Conservation (phyloP, 2,329 filamentous ascomycete species). For the Rutstroemia sydowiana region DNA sequence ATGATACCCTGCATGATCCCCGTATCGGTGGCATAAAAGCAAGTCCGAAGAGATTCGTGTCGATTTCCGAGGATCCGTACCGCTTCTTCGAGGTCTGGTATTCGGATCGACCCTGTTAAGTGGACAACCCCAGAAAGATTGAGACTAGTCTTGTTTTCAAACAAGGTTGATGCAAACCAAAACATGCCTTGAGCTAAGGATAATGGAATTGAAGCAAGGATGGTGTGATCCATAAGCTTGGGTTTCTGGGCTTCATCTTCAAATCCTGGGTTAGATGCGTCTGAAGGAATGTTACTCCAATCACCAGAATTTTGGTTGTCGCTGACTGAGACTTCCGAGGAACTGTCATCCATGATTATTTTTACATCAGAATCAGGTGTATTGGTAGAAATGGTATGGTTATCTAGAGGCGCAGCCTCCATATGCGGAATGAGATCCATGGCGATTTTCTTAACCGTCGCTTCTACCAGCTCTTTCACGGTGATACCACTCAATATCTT, state of each 20-base stretch:
- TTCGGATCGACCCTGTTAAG: constrained; percentile 18
- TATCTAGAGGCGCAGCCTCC: not conserved
- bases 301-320: too few relatives aligned
- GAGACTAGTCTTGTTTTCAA: constrained; percentile 23
- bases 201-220: not conserved
- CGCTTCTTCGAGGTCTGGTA: constrained; percentile 17
- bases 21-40: constrained; percentile 30
- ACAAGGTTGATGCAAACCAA: constrained; percentile 22
- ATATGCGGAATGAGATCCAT: not conserved
- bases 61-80: constrained; percentile 15
- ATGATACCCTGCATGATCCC: constrained; percentile 21
- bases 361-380: not conserved
- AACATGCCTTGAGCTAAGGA: constrained; percentile 16
- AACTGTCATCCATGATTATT: too few relatives aligned
- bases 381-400: not conserved
- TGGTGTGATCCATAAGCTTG: not conserved
- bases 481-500: constrained; percentile 4
- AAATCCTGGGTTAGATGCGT: not conserved
- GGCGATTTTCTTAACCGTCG: constrained; percentile 16
- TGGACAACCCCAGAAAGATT: constrained; percentile 21
- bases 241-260: not conserved
- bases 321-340: too few relatives aligned
- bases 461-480: constrained; percentile 3
- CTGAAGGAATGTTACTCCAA: too few relatives aligned
- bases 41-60: constrained; percentile 30